phyloP scores from a whole-genome alignment of 2,329 filamentous ascomycete species.

The Hymenoscyphus salicellus region DNA sequence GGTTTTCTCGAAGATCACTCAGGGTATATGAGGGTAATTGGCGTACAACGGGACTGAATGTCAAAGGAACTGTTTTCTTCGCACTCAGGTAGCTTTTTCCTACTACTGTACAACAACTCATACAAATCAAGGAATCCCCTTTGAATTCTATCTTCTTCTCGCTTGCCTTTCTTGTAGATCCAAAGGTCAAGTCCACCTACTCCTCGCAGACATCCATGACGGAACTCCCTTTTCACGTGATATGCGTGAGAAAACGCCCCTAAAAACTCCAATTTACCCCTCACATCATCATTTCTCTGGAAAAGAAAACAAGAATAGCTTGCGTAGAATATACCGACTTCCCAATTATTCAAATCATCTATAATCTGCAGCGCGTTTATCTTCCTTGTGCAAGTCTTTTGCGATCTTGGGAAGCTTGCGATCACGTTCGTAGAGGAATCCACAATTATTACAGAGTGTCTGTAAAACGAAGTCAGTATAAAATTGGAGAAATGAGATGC shows the following conservation, averaged over 20 bases:
- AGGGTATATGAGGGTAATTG: neutral
- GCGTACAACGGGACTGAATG: neutral
- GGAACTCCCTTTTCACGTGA: slow-evolving; percentile 11
- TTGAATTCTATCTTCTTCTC: slow-evolving; percentile 5
- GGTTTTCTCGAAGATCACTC: neutral
- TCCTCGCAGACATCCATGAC: neutral
- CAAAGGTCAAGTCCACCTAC: neutral
- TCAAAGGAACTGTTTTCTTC: neutral
- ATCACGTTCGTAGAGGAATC: slow-evolving; percentile 82
- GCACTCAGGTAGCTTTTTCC: neutral
- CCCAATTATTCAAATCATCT: slow-evolving; percentile 25
- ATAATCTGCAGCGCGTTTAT: slow-evolving; percentile 33
- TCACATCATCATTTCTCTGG: slow-evolving; percentile 11
- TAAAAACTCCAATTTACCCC: slow-evolving; percentile 19
- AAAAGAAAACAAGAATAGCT: slow-evolving; percentile 7
- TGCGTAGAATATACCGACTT: neutral
- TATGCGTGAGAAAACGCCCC: slow-evolving; percentile 14
- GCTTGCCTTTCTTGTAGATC: neutral
- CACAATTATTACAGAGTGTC: slow-evolving; percentile 92
- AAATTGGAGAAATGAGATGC: slow-evolving; percentile 1
- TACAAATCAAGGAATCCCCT: neutral
- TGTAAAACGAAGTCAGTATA: slow-evolving; percentile 26
- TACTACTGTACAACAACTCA: slow-evolving; percentile 11
- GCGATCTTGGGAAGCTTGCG: slow-evolving; percentile 77
- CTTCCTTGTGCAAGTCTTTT: slow-evolving; percentile 59